Conservation (phyloP, 1,139 yeast species). For the Lodderomyces margitis region DNA sequence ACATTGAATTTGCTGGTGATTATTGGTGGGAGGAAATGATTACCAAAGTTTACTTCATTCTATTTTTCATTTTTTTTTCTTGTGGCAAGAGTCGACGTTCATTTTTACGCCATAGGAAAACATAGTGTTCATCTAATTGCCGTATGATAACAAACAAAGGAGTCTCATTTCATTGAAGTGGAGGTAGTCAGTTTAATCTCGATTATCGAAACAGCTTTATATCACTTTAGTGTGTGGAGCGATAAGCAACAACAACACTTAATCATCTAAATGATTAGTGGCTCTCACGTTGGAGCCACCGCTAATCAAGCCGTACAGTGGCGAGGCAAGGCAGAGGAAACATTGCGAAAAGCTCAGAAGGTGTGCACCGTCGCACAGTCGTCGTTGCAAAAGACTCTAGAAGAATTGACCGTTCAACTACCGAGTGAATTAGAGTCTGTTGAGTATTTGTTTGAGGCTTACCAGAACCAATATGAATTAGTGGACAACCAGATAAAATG, state of each 20-base stretch:
- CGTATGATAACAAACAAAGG: too few species aligned
- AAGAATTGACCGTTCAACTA: constrained; percentile 21
- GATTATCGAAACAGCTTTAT: too few species aligned
- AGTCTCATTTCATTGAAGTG: too few species aligned
- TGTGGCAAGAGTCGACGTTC: neutral
- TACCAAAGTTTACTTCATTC: too few species aligned
- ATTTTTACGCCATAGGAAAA: too few species aligned
- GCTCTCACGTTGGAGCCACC: constrained; percentile 3
- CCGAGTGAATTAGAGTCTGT: constrained; percentile 25
- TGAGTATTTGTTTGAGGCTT: constrained; percentile 21
- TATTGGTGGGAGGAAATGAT: too few species aligned
- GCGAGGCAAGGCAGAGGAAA: constrained; percentile 30
- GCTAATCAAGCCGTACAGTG: constrained; percentile 18
- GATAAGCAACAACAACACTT: constrained; percentile 1
- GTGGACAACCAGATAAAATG: constrained; percentile 8
- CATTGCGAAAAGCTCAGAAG: constrained; percentile 31
- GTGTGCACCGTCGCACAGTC: constrained; percentile 34
- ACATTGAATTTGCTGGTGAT: constrained; percentile 5
- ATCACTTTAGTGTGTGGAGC: neutral
- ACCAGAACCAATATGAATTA: constrained; percentile 18
- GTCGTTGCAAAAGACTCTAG: constrained; percentile 25
- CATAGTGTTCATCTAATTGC: too few species aligned
- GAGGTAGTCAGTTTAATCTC: too few species aligned
- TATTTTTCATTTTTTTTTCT: too few species aligned
- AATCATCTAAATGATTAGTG: constrained; percentile 6